Evolutionary conservation across 1,139 yeast genomes (phyloP).

Genomic region (Pichia sp.): DNA sequence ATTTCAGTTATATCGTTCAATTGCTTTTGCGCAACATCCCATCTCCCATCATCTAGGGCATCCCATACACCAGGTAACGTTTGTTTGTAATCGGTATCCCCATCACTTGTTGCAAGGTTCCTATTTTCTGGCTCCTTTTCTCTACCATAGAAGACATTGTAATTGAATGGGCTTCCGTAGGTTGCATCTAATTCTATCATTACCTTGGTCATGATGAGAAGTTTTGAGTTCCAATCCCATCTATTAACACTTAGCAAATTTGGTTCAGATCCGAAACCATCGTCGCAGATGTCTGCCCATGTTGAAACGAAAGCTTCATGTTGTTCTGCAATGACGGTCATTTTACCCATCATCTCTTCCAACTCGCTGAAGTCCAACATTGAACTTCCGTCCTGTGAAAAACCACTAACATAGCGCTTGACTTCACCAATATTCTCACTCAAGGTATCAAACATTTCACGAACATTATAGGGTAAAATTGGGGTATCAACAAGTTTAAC

Average conservation of each 20-base stretch:
- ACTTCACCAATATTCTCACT: conserved; percentile 47
- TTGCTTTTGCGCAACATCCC: conserved; percentile 54
- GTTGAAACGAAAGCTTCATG: conserved; percentile 45
- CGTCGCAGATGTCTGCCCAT: conserved; percentile 47
- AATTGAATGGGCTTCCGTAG: conserved; percentile 59
- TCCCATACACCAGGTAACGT: conserved; percentile 70
- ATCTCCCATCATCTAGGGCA: conserved; percentile 46
- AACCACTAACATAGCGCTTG: conserved; percentile 37
- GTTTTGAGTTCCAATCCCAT: conserved; percentile 73
- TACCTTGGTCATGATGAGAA: conserved; percentile 53
- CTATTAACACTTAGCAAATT: conserved; percentile 65
- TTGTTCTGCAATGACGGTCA: conserved; percentile 40
- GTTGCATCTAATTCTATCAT: conserved; percentile 47
- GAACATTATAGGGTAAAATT: conserved; percentile 64
- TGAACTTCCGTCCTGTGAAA: conserved; percentile 16
- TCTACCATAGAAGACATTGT: conserved; percentile 68
- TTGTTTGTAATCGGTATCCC: conserved; percentile 33
- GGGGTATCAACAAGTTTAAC: conserved; percentile 69
- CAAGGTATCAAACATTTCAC: conserved; percentile 44
- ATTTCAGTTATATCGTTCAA: conserved; percentile 44
- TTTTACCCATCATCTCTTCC: conserved; percentile 31
- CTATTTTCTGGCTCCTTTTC: conserved; percentile 48
- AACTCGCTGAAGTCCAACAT: conserved; percentile 33
- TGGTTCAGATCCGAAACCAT: conserved; percentile 56
- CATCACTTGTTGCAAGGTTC: conserved; percentile 26